Conservation (phyloP, 495 filamentous ascomycete species). For the Daldinia decipiens region DNA sequence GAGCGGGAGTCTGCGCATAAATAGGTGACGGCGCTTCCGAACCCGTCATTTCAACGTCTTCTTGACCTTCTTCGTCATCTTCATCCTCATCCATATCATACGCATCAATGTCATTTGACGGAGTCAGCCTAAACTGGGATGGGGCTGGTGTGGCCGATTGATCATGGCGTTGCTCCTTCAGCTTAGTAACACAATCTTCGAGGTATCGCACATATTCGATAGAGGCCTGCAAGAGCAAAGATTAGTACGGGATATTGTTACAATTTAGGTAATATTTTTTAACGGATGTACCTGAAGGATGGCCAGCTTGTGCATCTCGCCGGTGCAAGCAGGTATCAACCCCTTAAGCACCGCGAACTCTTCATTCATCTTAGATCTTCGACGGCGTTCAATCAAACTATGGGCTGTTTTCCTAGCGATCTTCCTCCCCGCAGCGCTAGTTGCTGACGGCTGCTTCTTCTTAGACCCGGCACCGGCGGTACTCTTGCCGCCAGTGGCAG, state of each 20-base stretch:
- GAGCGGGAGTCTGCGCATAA: constrained; percentile 45
- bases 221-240: constrained; percentile 69
- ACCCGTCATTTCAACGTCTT: constrained; percentile 62
- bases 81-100: constrained; percentile 46
- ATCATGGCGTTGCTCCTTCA: constrained; percentile 69
- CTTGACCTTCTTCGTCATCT: constrained; percentile 41
- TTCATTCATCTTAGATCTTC: constrained; percentile 98
- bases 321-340: constrained; percentile 92
- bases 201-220: constrained; percentile 98
- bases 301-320: constrained; percentile 98
- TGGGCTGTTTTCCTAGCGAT: constrained; percentile 97
- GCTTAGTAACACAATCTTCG: constrained; percentile 83
- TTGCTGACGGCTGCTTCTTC: constrained; percentile 74
- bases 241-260: constrained; percentile 15
- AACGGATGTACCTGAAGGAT: constrained; percentile 80
- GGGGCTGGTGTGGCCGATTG: constrained; percentile 28
- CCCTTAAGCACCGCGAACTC: constrained; percentile 94
- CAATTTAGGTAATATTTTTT: background rate
- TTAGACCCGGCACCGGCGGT: constrained; percentile 60
- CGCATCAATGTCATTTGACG: constrained; percentile 39
- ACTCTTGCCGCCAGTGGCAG: constrained; percentile 41
- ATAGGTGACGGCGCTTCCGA: constrained; percentile 52
- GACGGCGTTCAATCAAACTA: constrained; percentile 88
- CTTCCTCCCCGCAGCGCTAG: constrained; percentile 85
- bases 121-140: constrained; percentile 37